These are phyloP conservation scores for Nicotiana noctiflora DNA, from an alignment of 257 asterid genomes.

Conservation along the genomic window DNA sequence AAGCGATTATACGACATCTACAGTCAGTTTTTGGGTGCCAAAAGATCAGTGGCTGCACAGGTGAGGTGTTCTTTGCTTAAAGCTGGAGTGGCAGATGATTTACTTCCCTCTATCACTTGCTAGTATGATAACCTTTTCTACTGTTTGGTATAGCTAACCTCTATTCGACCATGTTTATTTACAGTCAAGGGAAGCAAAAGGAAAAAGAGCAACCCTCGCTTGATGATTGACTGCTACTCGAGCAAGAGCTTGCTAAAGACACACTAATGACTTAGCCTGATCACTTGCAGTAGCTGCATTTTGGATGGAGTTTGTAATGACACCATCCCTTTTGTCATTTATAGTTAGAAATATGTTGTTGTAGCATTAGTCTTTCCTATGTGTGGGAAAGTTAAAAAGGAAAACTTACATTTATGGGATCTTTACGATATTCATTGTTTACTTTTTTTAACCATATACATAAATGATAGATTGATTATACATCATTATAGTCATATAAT, in stretches of 20 bases:
- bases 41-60: constrained; percentile 62
- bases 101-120: constrained; percentile 13
- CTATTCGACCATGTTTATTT: constrained; percentile 2
- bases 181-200: constrained; percentile 88
- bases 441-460: too few relatives aligned
- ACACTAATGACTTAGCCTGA: background rate
- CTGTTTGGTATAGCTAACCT: background rate
- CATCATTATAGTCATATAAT: too few relatives aligned
- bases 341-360: background rate
- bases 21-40: constrained; percentile 82
- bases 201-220: constrained; percentile 89
- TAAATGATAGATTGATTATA: too few relatives aligned
- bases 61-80: constrained; percentile 22
- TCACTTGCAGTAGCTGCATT: background rate
- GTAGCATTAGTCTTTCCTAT: background rate
- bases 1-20: constrained; percentile 63
- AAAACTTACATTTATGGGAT: background rate
- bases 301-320: background rate
- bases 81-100: constrained; percentile 2
- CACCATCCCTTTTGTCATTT: background rate
- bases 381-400: background rate
- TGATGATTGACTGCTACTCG: constrained; percentile 17
- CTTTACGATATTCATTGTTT: too few relatives aligned
- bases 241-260: background rate
- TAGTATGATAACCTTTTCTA: background rate